Conservation (phyloP, 1,284 basidiomycete species). For the Tylopilus orsonianus region DNA sequence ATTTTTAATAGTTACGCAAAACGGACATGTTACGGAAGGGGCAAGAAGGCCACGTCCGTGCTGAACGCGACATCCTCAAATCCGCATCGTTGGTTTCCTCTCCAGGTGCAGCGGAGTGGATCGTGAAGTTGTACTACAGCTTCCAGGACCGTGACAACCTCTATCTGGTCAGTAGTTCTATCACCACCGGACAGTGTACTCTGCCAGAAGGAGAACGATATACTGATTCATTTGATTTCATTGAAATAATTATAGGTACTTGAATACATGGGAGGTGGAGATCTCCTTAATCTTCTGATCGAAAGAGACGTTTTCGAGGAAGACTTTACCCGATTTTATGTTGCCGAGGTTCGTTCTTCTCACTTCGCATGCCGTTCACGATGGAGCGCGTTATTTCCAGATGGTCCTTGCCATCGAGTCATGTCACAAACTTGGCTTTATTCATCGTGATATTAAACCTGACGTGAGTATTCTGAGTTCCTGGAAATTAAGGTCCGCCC, state of each 20-base stretch:
- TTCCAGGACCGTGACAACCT: constrained; percentile 92
- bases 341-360: constrained; percentile 71
- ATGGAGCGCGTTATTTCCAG: constrained; percentile 41
- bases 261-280: constrained; percentile 95
- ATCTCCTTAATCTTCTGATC: constrained; percentile 93
- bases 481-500: constrained; percentile 33
- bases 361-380: constrained; percentile 22
- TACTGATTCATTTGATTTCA: constrained; percentile 57
- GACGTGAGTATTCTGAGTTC: constrained; percentile 57
- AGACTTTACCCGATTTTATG: constrained; percentile 91
- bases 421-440: constrained; percentile 93
- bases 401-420: constrained; percentile 97
- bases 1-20: constrained; percentile 73
- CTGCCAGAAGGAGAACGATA: constrained; percentile 24
- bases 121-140: constrained; percentile 89
- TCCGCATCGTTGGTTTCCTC: constrained; percentile 73
- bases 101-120: constrained; percentile 82
- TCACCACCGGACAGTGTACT: constrained; percentile 29
- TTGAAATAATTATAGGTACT: constrained; percentile 63
- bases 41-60: constrained; percentile 95
- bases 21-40: constrained; percentile 96
- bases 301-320: constrained; percentile 93
- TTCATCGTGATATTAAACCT: constrained; percentile 96
- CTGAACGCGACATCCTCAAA: constrained; percentile 87
- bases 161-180: constrained; percentile 74